A percentile compares a stretch with the other conserved stretches of the same genome.
Conservation (phyloP, 805 yeast species). For the Nakazawaea laoshanensis region DNA sequence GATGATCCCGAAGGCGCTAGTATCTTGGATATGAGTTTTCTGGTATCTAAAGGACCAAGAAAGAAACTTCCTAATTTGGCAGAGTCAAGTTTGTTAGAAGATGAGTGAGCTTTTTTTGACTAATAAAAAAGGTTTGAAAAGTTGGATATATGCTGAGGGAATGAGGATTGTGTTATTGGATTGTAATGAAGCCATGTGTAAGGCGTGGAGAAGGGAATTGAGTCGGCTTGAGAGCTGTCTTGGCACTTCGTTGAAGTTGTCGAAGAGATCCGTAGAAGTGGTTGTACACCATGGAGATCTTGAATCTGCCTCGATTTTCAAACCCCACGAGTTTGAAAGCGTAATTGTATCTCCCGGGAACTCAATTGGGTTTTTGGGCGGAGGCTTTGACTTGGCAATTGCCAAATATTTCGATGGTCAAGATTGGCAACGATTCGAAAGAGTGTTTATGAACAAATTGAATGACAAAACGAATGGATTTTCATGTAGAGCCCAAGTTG, state of each 20-base stretch:
- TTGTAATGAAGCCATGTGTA: constrained; percentile 13
- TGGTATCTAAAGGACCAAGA: constrained; percentile 3
- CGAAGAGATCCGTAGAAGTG: constrained; percentile 14
- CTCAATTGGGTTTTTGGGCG: constrained; percentile 39
- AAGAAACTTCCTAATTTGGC: constrained; percentile 2
- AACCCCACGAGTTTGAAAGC: too few relatives aligned
- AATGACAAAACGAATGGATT: constrained; percentile 20
- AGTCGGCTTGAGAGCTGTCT: constrained; percentile 11
- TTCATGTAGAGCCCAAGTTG: constrained; percentile 20
- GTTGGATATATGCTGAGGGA: too few relatives aligned
- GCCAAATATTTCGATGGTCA: constrained; percentile 18
- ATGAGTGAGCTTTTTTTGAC: too few relatives aligned
- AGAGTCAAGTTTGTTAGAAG: constrained; percentile 7
- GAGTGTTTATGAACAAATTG: constrained; percentile 13
- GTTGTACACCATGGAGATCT: constrained; percentile 15
- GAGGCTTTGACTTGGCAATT: constrained; percentile 39
- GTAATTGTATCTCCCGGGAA: constrained; percentile 44
- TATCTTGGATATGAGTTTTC: too few relatives aligned
- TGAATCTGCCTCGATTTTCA: too few relatives aligned
- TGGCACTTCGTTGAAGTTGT: constrained; percentile 13
- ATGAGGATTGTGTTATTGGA: constrained; percentile 17
- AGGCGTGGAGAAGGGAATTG: constrained; percentile 14
- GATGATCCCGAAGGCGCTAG: constrained; percentile 10
- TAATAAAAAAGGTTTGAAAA: too few relatives aligned
- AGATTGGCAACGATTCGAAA: constrained; percentile 17